Base-by-base conservation (phyloP, 495 filamentous ascomycete species). In the Cercophora scortea region DNA sequence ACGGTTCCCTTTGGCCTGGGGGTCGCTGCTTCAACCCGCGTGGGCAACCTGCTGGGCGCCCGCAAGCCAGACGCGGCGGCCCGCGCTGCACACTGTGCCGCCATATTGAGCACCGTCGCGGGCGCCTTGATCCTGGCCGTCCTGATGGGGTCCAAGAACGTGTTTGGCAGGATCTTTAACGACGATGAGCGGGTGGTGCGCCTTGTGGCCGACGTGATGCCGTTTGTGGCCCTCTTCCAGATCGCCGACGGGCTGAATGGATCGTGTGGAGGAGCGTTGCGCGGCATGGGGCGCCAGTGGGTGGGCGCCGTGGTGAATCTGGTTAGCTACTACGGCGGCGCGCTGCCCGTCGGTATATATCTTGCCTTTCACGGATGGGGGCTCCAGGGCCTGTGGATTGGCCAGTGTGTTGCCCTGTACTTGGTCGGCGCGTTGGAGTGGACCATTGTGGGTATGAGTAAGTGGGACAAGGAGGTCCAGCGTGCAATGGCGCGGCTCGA, bases 291-390 rank as follows among this genome's bases (percentile, higher is more conserved):
- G 12, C 72, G 88, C 38, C 90, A 96, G 67, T 90, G 94, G 75
- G 76, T 93, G 33, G 90, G 90, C 13, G 90, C 91, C 16, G 71
- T 81, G n/a, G 90, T 95, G 53, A 95, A 96, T 62, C 65, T 94
- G 32, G 68, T 91, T n/a, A 88, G 83, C 60, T 96, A 96, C 59
- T 96, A 95, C 66, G 78, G 83, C 56, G 89, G 88, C 42, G 90
- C 89, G 0, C 65, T 95, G 57, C 90, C 90, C 8, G 69, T 87
- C 45, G 91, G 91, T 0, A 87, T 95, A 49, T 95, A 80, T 68
- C 76, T 95, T 47, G 90, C 91, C 6, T 94, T 93, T 60, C 82
- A 92, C 64, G 89, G 89, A 2, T 95, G 90, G 89, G 90, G 90
- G 1, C 73, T 96, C 9, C 75, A 75, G 44, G 90, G 90, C 1